phyloP scores from a whole-genome alignment of 108 stramenopile genomes.

The Halocafeteria seosinensis region DNA sequence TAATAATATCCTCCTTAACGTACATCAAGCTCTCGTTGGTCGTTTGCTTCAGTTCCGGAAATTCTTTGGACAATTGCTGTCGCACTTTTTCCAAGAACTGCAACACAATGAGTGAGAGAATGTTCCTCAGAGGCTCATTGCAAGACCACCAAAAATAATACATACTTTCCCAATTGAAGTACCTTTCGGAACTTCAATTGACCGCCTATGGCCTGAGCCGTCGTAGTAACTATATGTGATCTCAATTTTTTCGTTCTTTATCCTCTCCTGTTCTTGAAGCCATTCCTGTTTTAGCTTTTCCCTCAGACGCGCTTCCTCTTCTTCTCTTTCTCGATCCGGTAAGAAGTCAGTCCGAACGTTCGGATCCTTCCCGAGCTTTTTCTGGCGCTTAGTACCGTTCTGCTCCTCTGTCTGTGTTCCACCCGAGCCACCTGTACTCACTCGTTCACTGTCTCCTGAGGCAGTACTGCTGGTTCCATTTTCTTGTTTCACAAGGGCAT shows the following conservation, averaged over 20 bases:
- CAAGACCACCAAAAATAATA: no score
- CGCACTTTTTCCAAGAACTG: slow-evolving; percentile 69
- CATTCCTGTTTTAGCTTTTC: slow-evolving; percentile 38
- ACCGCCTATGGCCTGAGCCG: slow-evolving; percentile 74
- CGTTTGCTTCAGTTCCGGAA: slow-evolving; percentile 53
- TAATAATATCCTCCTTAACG: slow-evolving; percentile 95
- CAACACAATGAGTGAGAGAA: no score
- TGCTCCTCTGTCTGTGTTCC: no score
- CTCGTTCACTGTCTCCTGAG: no score
- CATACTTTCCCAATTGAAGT: slow-evolving; percentile 59
- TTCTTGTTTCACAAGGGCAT: no score
- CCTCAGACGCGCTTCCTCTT: neutral
- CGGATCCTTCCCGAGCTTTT: neutral
- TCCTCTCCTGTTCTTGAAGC: slow-evolving; percentile 49
- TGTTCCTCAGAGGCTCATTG: no score
- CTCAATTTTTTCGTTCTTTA: slow-evolving; percentile 59
- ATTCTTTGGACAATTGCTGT: slow-evolving; percentile 54
- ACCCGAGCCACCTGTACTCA: no score
- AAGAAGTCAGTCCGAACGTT: neutral
- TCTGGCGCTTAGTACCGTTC: no score
- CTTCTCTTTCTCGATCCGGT: neutral
- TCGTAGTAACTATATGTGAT: slow-evolving; percentile 92
- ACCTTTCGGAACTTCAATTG: slow-evolving; percentile 54
- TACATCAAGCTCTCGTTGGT: slow-evolving; percentile 68
- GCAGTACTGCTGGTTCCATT: no score